A percentile compares a stretch with the other conserved stretches of the same genome.
phyloP scores from a whole-genome alignment of 352 stramenopile genomes.

The Phytophthora ohioensis region DNA sequence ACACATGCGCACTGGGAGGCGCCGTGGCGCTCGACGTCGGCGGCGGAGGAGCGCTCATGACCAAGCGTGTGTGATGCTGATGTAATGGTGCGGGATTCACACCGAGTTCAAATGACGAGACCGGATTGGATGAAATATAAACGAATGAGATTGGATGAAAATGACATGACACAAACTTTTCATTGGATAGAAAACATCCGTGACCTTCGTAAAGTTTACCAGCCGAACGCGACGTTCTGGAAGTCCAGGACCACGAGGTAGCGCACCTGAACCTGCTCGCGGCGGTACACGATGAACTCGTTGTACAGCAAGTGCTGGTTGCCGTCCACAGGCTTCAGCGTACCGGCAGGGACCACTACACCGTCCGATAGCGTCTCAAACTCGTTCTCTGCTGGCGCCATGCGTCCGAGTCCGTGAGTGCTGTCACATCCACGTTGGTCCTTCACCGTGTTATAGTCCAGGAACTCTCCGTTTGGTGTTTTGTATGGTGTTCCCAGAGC shows the following conservation, averaged over 20 bases:
- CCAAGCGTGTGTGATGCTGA: slow-evolving; percentile 27
- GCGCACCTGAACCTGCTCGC: slow-evolving; percentile 53
- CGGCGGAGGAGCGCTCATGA: slow-evolving; percentile 44
- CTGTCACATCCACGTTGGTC: slow-evolving; percentile 37
- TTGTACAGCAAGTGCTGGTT: slow-evolving; percentile 50
- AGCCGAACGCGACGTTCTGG: slow-evolving; percentile 2
- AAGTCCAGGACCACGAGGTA: slow-evolving; percentile 47
- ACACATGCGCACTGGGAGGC: background rate
- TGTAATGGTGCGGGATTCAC: background rate
- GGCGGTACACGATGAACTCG: slow-evolving; percentile 59
- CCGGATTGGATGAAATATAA: background rate
- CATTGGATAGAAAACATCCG: no score
- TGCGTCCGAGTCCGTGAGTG: slow-evolving; percentile 40
- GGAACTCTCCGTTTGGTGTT: slow-evolving; percentile 22
- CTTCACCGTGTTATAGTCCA: slow-evolving; percentile 42
- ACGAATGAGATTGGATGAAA: no score
- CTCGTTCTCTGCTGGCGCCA: slow-evolving; percentile 37
- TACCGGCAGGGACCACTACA: slow-evolving; percentile 48
- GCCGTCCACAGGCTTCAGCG: slow-evolving; percentile 24
- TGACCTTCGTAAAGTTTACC: no score
- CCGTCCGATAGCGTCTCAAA: slow-evolving; percentile 40
- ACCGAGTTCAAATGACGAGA: background rate
- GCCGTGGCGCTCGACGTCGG: slow-evolving; percentile 8
- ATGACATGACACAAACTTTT: no score
- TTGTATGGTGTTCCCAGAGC: slow-evolving; percentile 43